These are phyloP conservation scores for Trichoderma afroharzianum DNA, from an alignment of 2,329 filamentous ascomycete species.

Conservation along the genomic window DNA sequence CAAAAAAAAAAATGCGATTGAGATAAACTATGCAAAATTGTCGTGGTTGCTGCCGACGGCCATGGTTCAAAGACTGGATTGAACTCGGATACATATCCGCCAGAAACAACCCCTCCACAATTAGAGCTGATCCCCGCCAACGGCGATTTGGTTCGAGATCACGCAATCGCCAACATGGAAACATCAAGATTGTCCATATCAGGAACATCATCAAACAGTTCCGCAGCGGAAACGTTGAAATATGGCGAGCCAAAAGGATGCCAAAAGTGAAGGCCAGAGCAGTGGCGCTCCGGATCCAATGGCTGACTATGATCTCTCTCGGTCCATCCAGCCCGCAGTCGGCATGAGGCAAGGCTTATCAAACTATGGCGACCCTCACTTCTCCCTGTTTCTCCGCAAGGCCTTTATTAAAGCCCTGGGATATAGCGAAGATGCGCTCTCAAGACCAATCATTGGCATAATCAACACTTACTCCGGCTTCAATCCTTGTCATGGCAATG, in stretches of 20 bases:
- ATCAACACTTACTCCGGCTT: conserved; percentile 70
- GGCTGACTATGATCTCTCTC: conserved; percentile 59
- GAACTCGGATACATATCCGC: not conserved
- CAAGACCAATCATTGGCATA: conserved; percentile 68
- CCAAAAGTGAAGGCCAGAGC: not conserved
- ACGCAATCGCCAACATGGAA: not conserved
- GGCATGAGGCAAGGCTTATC: conserved; percentile 63
- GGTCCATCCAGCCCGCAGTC: conserved; percentile 45
- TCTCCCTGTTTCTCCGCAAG: conserved; percentile 70
- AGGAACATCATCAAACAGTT: not conserved
- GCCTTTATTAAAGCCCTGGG: conserved; percentile 75
- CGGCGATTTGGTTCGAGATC: not conserved
- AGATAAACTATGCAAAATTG: not conserved
- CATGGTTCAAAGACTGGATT: not conserved
- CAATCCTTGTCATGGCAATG: conserved; percentile 72
- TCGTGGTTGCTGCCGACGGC: not conserved
- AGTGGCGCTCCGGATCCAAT: not conserved
- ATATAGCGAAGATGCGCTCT: conserved; percentile 68
- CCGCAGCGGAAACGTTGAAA: accelerated
- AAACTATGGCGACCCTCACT: conserved; percentile 70
- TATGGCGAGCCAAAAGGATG: not conserved
- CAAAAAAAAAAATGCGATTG: accelerated
- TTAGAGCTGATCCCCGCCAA: not conserved
- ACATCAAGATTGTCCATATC: not conserved
- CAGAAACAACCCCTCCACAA: not conserved